Percentiles rank a stretch among this genome's conserved stretches.
These are phyloP conservation scores for Arachnomyces sp. DNA, from an alignment of 2,329 filamentous ascomycete genomes.

Conservation along the genomic window DNA sequence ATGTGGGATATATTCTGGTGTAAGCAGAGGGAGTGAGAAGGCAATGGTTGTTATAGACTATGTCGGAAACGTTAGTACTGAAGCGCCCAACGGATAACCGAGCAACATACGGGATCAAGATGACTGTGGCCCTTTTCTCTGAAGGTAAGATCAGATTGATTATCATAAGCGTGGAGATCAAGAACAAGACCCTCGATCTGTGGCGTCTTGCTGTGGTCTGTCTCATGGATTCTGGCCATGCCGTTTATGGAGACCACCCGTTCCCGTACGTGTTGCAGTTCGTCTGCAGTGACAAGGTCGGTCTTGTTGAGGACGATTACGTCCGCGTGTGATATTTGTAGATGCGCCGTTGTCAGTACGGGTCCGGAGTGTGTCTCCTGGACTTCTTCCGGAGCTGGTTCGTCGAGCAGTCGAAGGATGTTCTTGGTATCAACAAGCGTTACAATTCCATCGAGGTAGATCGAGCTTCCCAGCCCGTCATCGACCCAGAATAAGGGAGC, in stretches of 20 bases:
- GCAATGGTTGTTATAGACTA: conserved; percentile 79
- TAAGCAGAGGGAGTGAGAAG: conserved; percentile 56
- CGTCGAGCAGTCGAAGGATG: conserved; percentile 71
- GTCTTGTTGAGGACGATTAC: conserved; percentile 91
- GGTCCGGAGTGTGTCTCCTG: conserved; percentile 45
- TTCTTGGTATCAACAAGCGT: conserved; percentile 95
- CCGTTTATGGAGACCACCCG: conserved; percentile 82
- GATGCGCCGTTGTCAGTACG: conserved; percentile 80
- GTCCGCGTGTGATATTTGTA: conserved; percentile 95
- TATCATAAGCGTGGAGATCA: conserved; percentile 87
- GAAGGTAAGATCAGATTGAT: conserved; percentile 64
- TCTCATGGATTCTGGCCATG: conserved; percentile 74
- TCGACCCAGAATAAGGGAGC: conserved; percentile 97
- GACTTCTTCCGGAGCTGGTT: conserved; percentile 40
- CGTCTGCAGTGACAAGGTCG: conserved; percentile 64
- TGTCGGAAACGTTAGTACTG: conserved; percentile 8
- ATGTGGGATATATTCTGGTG: conserved; percentile 46
- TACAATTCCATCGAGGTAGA: conserved; percentile 94
- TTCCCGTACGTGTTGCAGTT: conserved; percentile 60
- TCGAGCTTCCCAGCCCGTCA: conserved; percentile 85
- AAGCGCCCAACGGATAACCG: conserved; percentile 10
- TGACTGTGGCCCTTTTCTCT: conserved; percentile 76
- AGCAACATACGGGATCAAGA: conserved; percentile 64
- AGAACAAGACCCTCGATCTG: conserved; percentile 76
- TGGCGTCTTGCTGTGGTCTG: conserved; percentile 70